Evolutionary conservation across 2,329 filamentous ascomycete genomes (phyloP), one percentile per base, ranked within the genome.

Genomic region (Lachnellula hyalina): DNA sequence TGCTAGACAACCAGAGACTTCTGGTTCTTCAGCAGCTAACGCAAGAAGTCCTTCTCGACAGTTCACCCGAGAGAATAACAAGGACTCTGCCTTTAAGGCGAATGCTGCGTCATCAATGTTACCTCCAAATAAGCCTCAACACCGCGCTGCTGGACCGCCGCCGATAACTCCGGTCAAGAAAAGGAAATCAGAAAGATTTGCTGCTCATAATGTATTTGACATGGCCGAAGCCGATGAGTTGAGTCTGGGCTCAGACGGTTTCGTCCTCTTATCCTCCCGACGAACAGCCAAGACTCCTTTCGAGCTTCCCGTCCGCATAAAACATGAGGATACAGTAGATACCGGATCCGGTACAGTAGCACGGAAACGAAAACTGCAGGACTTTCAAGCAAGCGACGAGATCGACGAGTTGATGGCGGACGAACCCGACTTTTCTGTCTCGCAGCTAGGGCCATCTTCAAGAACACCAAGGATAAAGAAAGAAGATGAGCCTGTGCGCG

Each of bases 201-300:
- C 28, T 23, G 15, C 47, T 38, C 46, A 12, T 7, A 25, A 45
- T n/a, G 15, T 47, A 3, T 25, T 54, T 4, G 49, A 52, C 23
- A 51, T 50, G 7, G 61, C 64, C 19, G 65, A 65, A 15, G 32
- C 62, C n/a, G 66, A 68, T 41, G 66, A 67, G 49, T 55, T 68
- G 9, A 67, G 63, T 51, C 51, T 67, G 19, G 56, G 41, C 3
- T 47, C 52, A 12, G 60, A 65, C n/a, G 64, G 63, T 5, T 58
- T 63, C 51, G 36, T 64, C 14, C 44, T 64, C 6, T 41, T 65
- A 5, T 61, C 58, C 12, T 62, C 66, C 3, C 49, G 45, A 15
- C 53, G 57, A 25, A 60, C 54, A 21, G 38, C 45, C 6, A 54
- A 54, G 11, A 38, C 47, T 9, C 52, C 53, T 11, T 34, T 56